Evolutionary conservation across 306 rosid genomes (phyloP), one percentile per base, ranked within the genome.

Genomic region (Dryas drummondii): DNA sequence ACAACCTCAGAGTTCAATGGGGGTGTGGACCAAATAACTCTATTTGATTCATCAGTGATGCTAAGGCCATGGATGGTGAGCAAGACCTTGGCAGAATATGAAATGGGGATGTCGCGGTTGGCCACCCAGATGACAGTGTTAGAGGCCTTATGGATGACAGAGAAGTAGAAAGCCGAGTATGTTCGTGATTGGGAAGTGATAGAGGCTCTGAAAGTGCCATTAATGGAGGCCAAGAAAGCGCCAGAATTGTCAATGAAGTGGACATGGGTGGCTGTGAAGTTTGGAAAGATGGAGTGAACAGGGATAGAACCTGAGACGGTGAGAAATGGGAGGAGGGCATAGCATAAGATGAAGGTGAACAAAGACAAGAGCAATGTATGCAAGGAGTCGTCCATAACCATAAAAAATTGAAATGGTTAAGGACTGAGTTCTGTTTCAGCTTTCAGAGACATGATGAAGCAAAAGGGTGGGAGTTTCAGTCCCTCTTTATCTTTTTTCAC

Each of bases 51-150:
- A 14, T 77, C 70, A 5, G 62, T 3, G 32, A 77, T 13, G 17
- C 53, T 12, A 17, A 50, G 69, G 54, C 80, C 70, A 4, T 50
- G n/a, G 62, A 57, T 4, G 26, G 80, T 48, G 80, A 77, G 70
- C 8, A 3, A n/a, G 51, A 69, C 17, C 8, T 2, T 8, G 45
- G 55, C 53, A 12, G 75, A 58, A 22, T 19, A 4, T 6, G 80
- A 69, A 13, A 77, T 53, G 53, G 75, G 32, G 1, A 4, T 3
- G 48, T 54, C 9, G 57, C 66, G 75, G 75, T 50, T 77, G 45
- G 60, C 75, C 11, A 66, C 19, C 79, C 79, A 76, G 57, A 75
- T 44, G 68, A 59, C 52, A 32, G 75, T 40, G 42, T 69, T n/a
- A 19, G 75, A 68, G 52, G 75, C 44, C 6, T 32, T 50, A 41